These are phyloP conservation scores for Heteromeles arbutifolia DNA, from an alignment of 306 rosid genomes.

Conservation along the genomic window DNA sequence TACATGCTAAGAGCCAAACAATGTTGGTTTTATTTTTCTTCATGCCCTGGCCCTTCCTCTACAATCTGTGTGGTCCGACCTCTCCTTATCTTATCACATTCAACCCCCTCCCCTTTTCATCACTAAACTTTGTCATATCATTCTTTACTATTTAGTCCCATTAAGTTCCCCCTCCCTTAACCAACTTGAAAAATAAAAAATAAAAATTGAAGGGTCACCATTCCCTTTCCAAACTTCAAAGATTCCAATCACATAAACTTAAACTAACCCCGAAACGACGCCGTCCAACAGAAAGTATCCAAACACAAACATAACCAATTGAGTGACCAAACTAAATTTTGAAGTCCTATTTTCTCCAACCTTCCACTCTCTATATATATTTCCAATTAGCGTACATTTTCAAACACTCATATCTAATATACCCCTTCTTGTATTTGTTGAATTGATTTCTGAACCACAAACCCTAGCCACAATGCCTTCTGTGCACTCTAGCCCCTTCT, in stretches of 20 bases:
- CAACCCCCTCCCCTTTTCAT: slow-evolving; percentile 38
- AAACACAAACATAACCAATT: slow-evolving; percentile 6
- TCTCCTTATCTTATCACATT: slow-evolving; percentile 61
- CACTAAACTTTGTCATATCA: slow-evolving; percentile 68
- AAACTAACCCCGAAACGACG: not conserved
- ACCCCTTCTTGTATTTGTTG: slow-evolving; percentile 4
- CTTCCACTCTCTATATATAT: slow-evolving; percentile 5
- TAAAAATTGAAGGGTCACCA: not conserved
- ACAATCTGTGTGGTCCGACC: slow-evolving; percentile 62
- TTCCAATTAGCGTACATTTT: not conserved
- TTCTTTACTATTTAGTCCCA: slow-evolving; percentile 16
- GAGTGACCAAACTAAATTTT: not conserved
- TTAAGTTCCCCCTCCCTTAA: slow-evolving; percentile 25
- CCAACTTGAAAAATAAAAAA: slow-evolving; percentile 2
- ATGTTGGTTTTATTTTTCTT: not conserved
- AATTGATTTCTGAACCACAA: slow-evolving; percentile 1
- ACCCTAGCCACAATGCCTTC: slow-evolving; percentile 43
- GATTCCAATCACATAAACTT: slow-evolving; percentile 32
- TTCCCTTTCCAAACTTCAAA: slow-evolving; percentile 25
- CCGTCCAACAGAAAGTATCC: not conserved
- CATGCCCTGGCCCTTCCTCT: slow-evolving; percentile 23
- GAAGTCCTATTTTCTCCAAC: not conserved
- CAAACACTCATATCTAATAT: not conserved
- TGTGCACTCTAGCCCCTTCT: slow-evolving; percentile 66
- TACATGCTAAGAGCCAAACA: no score